These are phyloP conservation scores for Pulveroboletus sp. DNA, from an alignment of 768 basidiomycete species.

Conservation along the genomic window DNA sequence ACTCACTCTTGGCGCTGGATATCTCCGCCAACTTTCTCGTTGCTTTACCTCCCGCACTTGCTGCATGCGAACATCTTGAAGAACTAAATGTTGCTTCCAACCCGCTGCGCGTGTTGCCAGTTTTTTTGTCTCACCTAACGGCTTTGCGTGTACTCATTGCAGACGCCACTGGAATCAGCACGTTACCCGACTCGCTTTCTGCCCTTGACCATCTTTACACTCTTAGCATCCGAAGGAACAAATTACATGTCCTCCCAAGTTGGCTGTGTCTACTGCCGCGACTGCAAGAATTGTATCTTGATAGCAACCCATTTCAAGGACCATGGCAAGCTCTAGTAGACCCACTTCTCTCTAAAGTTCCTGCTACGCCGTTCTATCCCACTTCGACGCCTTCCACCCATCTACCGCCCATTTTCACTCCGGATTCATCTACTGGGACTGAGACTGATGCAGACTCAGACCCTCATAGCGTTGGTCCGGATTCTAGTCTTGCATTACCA, in stretches of 20 bases:
- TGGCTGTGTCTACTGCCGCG: constrained; percentile 89
- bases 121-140: constrained; percentile 72
- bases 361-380: constrained; percentile 59
- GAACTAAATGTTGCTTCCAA: constrained; percentile 94
- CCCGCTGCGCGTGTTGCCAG: constrained; percentile 85
- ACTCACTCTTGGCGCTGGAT: constrained; percentile 86
- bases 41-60: constrained; percentile 78
- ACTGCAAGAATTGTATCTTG: constrained; percentile 86
- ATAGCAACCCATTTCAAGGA: constrained; percentile 93
- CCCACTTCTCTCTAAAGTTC: constrained; percentile 66
- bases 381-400: constrained; percentile 62
- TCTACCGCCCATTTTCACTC: constrained; percentile 43
- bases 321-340: constrained; percentile 89
- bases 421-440: constrained; percentile 42
- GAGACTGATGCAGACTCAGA: constrained; percentile 57
- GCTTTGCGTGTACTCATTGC: constrained; percentile 86
- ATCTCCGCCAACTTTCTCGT: constrained; percentile 85
- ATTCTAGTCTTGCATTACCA: constrained; percentile 25
- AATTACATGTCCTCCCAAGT: constrained; percentile 82
- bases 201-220: constrained; percentile 82
- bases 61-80: constrained; percentile 77
- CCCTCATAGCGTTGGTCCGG: constrained; percentile 39
- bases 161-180: constrained; percentile 81
- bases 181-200: constrained; percentile 69
- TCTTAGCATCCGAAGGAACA: constrained; percentile 84